phyloP scores from a whole-genome alignment of 1,284 basidiomycete species.

The Prillingera fragicola region DNA sequence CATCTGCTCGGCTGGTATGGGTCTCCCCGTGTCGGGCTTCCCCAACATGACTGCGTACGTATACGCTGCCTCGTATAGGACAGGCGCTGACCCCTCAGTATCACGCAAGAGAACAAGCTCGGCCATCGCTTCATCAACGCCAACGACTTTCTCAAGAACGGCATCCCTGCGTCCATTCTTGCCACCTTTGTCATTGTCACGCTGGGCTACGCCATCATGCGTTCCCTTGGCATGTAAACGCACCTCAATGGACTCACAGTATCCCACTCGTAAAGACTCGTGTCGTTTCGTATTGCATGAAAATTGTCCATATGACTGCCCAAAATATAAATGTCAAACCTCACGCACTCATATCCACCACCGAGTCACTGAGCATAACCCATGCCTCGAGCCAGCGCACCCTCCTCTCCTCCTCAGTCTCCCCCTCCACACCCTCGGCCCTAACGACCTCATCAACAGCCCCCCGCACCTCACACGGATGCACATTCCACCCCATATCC shows the following conservation, averaged over 20 bases:
- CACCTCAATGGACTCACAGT: too few species aligned
- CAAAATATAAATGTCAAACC: too few species aligned
- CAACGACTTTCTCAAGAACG: conserved; percentile 86
- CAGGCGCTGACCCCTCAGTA: conserved; percentile 53
- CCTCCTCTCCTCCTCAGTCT: not conserved
- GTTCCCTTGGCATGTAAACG: conserved; percentile 15
- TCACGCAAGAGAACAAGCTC: conserved; percentile 91
- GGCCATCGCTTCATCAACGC: conserved; percentile 81
- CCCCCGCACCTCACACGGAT: conserved; percentile 28
- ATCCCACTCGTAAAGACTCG: too few species aligned
- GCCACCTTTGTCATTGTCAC: conserved; percentile 77
- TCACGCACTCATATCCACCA: too few species aligned
- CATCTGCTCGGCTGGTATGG: conserved; percentile 95
- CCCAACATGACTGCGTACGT: conserved; percentile 92
- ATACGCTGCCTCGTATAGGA: conserved; percentile 10
- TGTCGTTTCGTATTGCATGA: too few species aligned
- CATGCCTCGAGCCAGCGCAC: conserved; percentile 36
- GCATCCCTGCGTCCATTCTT: conserved; percentile 82
- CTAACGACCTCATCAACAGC: conserved; percentile 26
- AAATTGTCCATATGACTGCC: too few species aligned
- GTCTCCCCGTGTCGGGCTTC: conserved; percentile 95
- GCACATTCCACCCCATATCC: conserved; percentile 27
- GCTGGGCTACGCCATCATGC: conserved; percentile 64
- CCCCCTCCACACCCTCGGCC: conserved; percentile 3
- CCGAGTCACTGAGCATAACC: conserved; percentile 30